phyloP scores from a whole-genome alignment of 495 filamentous ascomycete genomes.

The Daldinia caldariorum region DNA sequence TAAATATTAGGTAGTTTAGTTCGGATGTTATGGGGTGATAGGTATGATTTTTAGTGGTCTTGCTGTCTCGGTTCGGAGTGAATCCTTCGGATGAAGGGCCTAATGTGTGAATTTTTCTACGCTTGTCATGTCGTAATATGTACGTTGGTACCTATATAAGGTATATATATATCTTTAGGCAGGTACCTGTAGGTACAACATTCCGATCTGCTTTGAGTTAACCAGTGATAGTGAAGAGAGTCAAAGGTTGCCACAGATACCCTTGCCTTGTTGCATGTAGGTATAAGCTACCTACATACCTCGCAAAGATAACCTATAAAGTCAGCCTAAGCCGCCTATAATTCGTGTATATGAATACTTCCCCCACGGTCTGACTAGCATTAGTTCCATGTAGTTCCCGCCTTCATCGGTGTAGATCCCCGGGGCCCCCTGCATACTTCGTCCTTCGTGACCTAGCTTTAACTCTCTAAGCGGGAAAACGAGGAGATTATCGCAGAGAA shows the following conservation, averaged over 20 bases:
- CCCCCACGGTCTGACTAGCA: conserved; percentile 37
- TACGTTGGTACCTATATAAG: too few relatives aligned
- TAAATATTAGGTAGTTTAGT: neutral
- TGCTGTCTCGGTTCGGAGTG: neutral
- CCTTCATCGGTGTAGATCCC: conserved; percentile 30
- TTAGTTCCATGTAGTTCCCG: conserved; percentile 39
- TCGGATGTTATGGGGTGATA: neutral
- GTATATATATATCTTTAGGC: too few relatives aligned
- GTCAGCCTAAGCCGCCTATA: neutral
- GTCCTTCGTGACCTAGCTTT: conserved; percentile 2
- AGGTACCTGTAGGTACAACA: neutral
- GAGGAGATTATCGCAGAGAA: conserved; percentile 10
- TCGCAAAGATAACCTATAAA: neutral
- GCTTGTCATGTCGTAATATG: too few relatives aligned
- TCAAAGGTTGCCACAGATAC: neutral
- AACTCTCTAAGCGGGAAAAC: conserved; percentile 5
- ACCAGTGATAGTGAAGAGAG: neutral
- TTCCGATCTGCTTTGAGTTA: neutral
- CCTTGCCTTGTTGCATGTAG: neutral
- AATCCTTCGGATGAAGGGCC: conserved; percentile 3
- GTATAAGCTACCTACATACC: neutral
- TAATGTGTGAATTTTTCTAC: neutral
- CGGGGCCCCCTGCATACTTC: conserved; percentile 32
- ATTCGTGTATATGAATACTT: neutral
- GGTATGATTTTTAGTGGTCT: neutral